These are phyloP conservation scores for Myxozyma monticola DNA, from an alignment of 805 yeast species.

Conservation along the genomic window DNA sequence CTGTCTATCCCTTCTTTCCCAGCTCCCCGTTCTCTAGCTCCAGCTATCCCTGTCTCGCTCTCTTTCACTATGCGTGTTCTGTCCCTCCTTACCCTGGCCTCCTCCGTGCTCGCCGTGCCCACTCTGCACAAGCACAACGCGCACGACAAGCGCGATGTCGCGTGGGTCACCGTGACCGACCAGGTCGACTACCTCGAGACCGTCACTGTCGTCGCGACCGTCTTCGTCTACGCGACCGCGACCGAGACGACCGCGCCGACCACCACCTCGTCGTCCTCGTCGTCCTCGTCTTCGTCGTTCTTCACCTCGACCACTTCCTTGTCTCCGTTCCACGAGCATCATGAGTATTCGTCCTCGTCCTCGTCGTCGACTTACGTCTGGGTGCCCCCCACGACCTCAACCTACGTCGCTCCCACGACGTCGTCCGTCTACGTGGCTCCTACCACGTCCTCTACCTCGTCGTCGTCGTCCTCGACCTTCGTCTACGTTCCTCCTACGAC, in stretches of 20 bases:
- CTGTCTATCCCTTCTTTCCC: slow-evolving; percentile 13
- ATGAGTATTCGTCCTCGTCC: background rate
- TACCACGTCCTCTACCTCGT: slow-evolving; percentile 5
- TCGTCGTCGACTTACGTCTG: slow-evolving; percentile 2
- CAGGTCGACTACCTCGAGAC: slow-evolving; percentile 16
- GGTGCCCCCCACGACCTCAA: slow-evolving; percentile 4
- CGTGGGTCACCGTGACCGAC: slow-evolving; percentile 25
- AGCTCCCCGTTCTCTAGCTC: background rate
- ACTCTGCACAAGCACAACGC: slow-evolving; percentile 4
- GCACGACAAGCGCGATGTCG: slow-evolving; percentile 23
- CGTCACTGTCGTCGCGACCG: slow-evolving; percentile 20
- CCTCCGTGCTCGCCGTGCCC: slow-evolving; percentile 17
- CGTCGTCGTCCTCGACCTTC: slow-evolving; percentile 6
- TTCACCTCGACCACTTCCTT: background rate
- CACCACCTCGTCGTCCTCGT: slow-evolving; percentile 3
- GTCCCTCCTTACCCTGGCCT: slow-evolving; percentile 11
- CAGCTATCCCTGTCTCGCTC: background rate
- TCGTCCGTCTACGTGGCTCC: too few relatives aligned
- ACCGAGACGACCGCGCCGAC: slow-evolving; percentile 7
- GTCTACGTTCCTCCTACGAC: slow-evolving; percentile 8
- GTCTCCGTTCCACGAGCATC: slow-evolving; percentile 4
- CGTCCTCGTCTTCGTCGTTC: background rate
- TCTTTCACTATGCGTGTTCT: slow-evolving; percentile 1
- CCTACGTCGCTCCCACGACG: background rate
- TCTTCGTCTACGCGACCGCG: slow-evolving; percentile 16